Percentiles rank a stretch among this genome's conserved stretches.
phyloP scores from a whole-genome alignment of 306 rosid species.

The Cicer bijugum region DNA sequence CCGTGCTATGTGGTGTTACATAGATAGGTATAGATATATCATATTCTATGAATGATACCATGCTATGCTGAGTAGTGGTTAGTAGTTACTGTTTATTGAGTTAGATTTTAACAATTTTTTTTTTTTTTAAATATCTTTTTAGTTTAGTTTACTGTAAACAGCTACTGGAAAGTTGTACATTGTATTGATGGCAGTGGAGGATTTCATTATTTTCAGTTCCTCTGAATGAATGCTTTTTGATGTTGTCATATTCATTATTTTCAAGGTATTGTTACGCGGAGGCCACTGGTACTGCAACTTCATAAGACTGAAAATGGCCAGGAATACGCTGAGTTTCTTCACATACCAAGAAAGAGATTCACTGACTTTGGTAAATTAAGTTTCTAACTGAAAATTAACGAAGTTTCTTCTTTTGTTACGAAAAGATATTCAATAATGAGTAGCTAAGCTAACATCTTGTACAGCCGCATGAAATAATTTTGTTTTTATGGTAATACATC shows the following conservation, averaged over 20 bases:
- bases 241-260: constrained; percentile 22
- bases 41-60: neutral
- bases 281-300: constrained; percentile 95
- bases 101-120: neutral
- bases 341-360: constrained; percentile 76
- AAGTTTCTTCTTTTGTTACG: constrained; percentile 27
- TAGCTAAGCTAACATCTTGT: neutral
- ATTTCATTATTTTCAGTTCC: constrained; percentile 28
- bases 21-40: neutral
- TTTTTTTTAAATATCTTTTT: neutral
- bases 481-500: constrained; percentile 17
- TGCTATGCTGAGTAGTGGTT: neutral
- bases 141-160: constrained; percentile 15
- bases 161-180: neutral
- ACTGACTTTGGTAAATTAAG: constrained; percentile 73
- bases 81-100: neutral
- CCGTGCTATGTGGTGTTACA: no score
- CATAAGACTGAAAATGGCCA: constrained; percentile 76
- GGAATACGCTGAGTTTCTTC: constrained; percentile 98
- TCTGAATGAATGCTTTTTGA: constrained; percentile 33
- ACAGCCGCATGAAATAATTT: neutral
- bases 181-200: constrained; percentile 16
- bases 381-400: constrained; percentile 10
- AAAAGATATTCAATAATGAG: constrained; percentile 10
- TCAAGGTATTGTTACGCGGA: constrained; percentile 91